These are phyloP conservation scores for Populus deltoides DNA, from an alignment of 345 rosid species.

Conservation along the genomic window DNA sequence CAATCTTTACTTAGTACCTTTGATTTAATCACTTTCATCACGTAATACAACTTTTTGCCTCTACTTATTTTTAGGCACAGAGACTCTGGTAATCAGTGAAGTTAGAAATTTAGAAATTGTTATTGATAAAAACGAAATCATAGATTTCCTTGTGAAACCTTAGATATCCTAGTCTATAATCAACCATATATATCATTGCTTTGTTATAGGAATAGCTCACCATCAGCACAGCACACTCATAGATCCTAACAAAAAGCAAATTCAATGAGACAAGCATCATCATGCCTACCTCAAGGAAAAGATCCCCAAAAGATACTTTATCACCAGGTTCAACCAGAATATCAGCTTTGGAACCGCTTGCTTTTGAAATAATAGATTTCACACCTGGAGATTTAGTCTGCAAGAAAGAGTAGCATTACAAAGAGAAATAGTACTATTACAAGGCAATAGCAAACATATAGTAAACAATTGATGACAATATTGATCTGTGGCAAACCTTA, in stretches of 20 bases:
- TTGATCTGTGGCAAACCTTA: conserved; percentile 43
- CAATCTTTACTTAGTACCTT: no score
- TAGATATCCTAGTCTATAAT: no score
- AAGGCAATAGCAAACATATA: background rate
- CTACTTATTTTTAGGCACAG: no score
- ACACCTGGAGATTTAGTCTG: conserved; percentile 61
- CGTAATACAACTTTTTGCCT: no score
- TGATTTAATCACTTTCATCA: no score
- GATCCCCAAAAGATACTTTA: conserved; percentile 58
- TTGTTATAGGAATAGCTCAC: background rate
- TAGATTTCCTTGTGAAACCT: no score
- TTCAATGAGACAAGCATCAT: background rate
- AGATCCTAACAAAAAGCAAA: background rate
- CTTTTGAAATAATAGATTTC: conserved; percentile 73
- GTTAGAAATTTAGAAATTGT: no score
- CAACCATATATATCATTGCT: background rate
- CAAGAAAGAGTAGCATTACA: conserved; percentile 10
- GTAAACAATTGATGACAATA: background rate
- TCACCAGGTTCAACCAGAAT: conserved; percentile 65
- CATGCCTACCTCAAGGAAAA: conserved; percentile 63
- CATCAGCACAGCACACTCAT: background rate
- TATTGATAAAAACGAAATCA: no score
- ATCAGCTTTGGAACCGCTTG: conserved; percentile 83
- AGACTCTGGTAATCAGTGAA: no score
- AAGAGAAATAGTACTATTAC: background rate